Evolutionary conservation across 2,329 filamentous ascomycete species (phyloP).

Genomic region (Nemania sp.): DNA sequence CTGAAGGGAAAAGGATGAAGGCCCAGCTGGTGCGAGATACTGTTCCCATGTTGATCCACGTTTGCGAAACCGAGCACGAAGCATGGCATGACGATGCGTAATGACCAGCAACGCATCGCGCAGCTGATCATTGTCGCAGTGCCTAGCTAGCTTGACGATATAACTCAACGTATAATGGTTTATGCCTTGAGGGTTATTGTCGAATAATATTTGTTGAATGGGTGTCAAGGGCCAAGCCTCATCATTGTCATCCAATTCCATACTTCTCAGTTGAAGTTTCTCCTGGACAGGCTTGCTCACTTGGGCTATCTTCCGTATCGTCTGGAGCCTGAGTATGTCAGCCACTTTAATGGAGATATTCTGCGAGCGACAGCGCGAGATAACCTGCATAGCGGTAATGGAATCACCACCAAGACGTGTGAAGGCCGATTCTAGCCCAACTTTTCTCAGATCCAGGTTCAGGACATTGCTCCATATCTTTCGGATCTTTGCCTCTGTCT

Average conservation of each 20-base stretch:
- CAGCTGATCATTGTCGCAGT: background rate
- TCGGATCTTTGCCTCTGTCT: background rate
- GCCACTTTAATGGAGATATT: background rate
- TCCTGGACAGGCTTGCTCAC: conserved; percentile 3
- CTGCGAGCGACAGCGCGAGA: conserved; percentile 1
- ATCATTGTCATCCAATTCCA: background rate
- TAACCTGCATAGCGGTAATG: conserved; percentile 5
- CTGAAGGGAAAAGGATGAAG: background rate
- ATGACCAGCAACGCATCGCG: background rate
- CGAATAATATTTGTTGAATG: conserved; percentile 10
- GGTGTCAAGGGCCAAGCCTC: conserved; percentile 7
- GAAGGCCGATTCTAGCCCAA: conserved; percentile 1
- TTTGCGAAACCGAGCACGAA: conserved; percentile 3
- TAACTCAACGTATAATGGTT: conserved; percentile 8
- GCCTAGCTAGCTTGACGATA: background rate
- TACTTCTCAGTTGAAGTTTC: background rate
- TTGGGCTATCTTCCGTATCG: conserved; percentile 2
- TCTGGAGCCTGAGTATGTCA: conserved; percentile 2
- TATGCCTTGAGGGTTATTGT: background rate
- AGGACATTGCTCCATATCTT: conserved; percentile 5
- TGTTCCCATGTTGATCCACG: background rate
- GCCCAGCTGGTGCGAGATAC: background rate
- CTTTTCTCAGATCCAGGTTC: background rate
- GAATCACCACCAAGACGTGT: background rate
- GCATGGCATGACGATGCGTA: conserved; percentile 5